Evolutionary conservation across 768 basidiomycete species (phyloP), one percentile per base, ranked within the genome.

Genomic region (Boletus reticuloceps): DNA sequence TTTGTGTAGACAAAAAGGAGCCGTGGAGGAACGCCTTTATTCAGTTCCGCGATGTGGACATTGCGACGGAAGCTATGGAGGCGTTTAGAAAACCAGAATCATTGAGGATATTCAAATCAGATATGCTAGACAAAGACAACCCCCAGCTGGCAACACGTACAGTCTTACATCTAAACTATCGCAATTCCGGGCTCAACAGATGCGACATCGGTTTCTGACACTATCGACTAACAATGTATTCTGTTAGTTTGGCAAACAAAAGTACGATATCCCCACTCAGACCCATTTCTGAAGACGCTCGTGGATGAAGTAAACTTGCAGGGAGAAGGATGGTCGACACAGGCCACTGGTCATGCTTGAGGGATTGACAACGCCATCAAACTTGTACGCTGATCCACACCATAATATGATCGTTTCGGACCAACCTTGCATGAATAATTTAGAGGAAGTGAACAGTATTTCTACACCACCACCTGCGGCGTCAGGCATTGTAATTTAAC

Each of bases 41-140:
- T 51, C 76, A 83, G 56, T 86, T 88, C 65, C 69, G 58, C 45
- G 61, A 65, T 52, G 67, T 76, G 44, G 71, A 79, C n/a, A 53
- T 66, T 5, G 82, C 86, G 9, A 75, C 75, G 36, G 70, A 77
- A 55, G 86, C 79, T 2, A 67, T 84, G 58, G 60, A 75, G 10
- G 64, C 67, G 34, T 62, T 82, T 22, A 72, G 77, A 54, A n/a
- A 22, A 50, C 47, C 58, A 53, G 20, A 59, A 58, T 10, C n/a
- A n/a, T n/a, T n/a, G 49, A 39, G 36, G 22, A 39, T 22, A 14
- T 36, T 27, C 19, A 14, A 6, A 44, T 70, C 19, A 25, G 12
- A 7, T 72, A 56, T 47, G 70, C 65, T 37, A 60, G 22, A 47
- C 62, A 61, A 13, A 53, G 50, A 54, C n/a, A 58, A 36, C 5